Conservation (phyloP, 2,329 filamentous ascomycete species). For the Pestalotiopsis sp. region DNA sequence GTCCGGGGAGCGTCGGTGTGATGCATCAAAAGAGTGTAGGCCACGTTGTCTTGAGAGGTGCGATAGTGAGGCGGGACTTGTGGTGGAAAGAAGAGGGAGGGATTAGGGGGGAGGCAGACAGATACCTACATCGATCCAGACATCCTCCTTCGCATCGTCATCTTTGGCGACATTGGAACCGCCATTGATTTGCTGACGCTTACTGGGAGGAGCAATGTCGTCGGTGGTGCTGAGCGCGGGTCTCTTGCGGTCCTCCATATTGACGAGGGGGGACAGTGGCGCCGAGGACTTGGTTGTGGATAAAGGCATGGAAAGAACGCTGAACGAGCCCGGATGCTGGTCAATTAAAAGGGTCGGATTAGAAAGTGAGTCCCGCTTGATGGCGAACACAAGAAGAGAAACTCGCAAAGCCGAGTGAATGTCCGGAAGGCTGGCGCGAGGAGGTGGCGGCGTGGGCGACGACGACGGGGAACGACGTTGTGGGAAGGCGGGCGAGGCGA, state of each 20-base stretch:
- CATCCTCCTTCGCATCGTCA: constrained; percentile 59
- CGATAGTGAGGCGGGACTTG: background rate
- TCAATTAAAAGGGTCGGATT: background rate
- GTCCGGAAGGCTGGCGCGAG: background rate
- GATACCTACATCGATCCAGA: constrained; percentile 66
- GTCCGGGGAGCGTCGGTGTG: background rate
- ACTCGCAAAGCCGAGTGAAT: background rate
- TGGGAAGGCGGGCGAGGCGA: background rate
- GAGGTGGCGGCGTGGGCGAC: background rate
- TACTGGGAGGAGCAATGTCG: constrained; percentile 85
- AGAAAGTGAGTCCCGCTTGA: background rate
- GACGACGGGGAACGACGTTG: background rate
- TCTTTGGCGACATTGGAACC: constrained; percentile 59
- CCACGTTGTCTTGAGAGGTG: background rate
- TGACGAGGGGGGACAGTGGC: constrained; percentile 79
- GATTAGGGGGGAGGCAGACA: constrained; percentile 15
- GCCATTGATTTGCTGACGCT: constrained; percentile 90
- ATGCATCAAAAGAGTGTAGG: background rate
- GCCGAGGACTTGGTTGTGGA: constrained; percentile 71
- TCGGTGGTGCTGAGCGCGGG: constrained; percentile 78
- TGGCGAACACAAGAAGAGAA: background rate
- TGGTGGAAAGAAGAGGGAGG: constrained; percentile 16
- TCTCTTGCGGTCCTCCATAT: constrained; percentile 99
- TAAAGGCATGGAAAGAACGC: constrained; percentile 79
- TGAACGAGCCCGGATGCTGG: constrained; percentile 41